Base-by-base conservation (phyloP, 345 rosid genomes). In the Camelina laxa region DNA sequence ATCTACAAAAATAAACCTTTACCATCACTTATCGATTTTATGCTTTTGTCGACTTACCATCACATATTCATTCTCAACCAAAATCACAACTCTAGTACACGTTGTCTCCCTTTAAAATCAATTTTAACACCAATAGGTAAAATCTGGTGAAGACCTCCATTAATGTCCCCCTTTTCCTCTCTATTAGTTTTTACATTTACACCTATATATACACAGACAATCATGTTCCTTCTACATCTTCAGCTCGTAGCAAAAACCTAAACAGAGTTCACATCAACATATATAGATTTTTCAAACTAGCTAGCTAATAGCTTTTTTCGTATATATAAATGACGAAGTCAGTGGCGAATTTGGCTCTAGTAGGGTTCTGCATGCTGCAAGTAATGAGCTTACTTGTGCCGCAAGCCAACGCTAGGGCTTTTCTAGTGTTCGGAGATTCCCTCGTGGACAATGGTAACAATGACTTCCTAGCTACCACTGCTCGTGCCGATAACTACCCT, bases 391-490 rank as follows among this genome's bases (percentile, higher is more conserved):
- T 76, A 63, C 73, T 79, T 68, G 72, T 69, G 39, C 59, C 35
- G n/a, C 84, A 64, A 75, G 84, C 72, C 9, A 73, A 81, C n/a
- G 82, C 83, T 9, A 71, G 86, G 20, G 86, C 90, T 42, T 86
- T 86, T 71, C 72, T 86, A 50, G 90, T 86, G 60, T 86, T 86
- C 12, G 96, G 96, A 19, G 96, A 90, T 72, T 90, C 96, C 3
- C 81, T 88, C 1, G 93, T 90, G 4, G 96, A 90, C 58, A 88
- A 82, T 73, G 96, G 96, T 72, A 90, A 90, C 75, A 90, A 90
- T 65, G 89, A 90, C 61, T 90, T 66, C 76, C 81, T 92, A 14
- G 87, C 77, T 2, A 90, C 95, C 82, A 85, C 90, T 17, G 97
- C 98, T 11, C 80, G 95, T 6, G 97, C 98, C 0, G 98, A 92